Percentiles rank a stretch among this genome's conserved stretches.
These are phyloP conservation scores for Pseudogymnoascus verrucosus DNA, from an alignment of 2,329 filamentous ascomycete species.

Conservation along the genomic window DNA sequence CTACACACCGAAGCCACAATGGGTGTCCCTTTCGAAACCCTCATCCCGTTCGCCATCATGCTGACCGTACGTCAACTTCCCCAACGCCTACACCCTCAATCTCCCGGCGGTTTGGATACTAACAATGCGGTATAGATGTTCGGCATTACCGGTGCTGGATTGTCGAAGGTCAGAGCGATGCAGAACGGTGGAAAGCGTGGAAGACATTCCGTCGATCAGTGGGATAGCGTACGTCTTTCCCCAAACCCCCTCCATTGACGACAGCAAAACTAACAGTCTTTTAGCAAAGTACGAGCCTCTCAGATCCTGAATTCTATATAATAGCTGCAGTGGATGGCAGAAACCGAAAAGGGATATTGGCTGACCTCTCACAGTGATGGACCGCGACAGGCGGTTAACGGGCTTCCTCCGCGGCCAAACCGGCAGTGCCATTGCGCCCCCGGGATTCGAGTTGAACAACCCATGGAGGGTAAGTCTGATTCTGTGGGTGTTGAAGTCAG, in stretches of 20 bases:
- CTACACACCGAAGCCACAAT: constrained; percentile 23
- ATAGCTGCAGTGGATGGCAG: constrained; percentile 16
- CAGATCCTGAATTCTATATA: background rate
- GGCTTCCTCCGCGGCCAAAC: constrained; percentile 33
- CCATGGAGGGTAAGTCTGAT: constrained; percentile 32
- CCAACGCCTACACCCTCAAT: background rate
- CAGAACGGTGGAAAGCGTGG: constrained; percentile 33
- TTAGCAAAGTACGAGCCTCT: constrained; percentile 28
- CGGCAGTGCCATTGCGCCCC: constrained; percentile 29
- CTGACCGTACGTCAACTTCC: constrained; percentile 25
- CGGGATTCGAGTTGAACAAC: constrained; percentile 34
- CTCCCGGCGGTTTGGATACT: background rate
- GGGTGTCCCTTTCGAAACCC: constrained; percentile 35
- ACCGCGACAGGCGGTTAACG: constrained; percentile 34
- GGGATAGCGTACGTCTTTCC: constrained; percentile 31
- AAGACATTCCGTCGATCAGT: constrained; percentile 32
- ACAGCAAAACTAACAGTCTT: constrained; percentile 19
- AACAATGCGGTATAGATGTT: constrained; percentile 31
- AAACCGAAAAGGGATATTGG: background rate
- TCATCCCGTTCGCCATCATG: constrained; percentile 35
- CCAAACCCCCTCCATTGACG: constrained; percentile 8
- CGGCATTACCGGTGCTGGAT: constrained; percentile 31
- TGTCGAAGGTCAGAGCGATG: constrained; percentile 31
- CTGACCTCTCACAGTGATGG: constrained; percentile 31
- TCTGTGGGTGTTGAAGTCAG: background rate